These are phyloP conservation scores for Porpolomopsis calyptriformis DNA, from an alignment of 768 basidiomycete species.

Conservation along the genomic window DNA sequence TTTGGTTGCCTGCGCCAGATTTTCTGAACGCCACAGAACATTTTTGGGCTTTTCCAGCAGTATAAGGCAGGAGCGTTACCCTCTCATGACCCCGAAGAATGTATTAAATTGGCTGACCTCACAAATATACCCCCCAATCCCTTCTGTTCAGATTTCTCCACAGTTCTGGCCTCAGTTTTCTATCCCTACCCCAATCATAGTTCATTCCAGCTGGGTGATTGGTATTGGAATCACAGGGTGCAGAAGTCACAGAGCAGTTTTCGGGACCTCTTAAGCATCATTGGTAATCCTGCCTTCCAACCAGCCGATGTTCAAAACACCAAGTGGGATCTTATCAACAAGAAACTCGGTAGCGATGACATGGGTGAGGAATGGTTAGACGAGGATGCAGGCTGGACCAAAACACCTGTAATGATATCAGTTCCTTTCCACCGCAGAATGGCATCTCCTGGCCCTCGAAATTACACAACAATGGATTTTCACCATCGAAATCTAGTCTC, in stretches of 20 bases:
- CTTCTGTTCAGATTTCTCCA: not conserved
- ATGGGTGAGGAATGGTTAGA: not conserved
- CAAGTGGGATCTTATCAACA: not conserved
- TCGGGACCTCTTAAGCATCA: not conserved
- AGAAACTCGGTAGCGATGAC: not conserved
- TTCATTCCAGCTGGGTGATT: slow-evolving; percentile 1
- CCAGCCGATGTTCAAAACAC: not conserved
- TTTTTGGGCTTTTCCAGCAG: not conserved
- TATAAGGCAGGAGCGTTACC: not conserved
- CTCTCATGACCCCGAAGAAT: not conserved
- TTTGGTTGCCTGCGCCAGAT: not conserved
- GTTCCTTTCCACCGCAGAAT: not conserved
- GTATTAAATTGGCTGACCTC: not conserved
- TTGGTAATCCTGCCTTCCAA: not conserved
- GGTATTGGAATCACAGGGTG: not conserved
- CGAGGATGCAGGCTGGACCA: slow-evolving; percentile 1
- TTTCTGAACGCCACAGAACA: not conserved
- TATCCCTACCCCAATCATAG: not conserved
- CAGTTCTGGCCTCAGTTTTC: no score
- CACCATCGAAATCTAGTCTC: slow-evolving; percentile 7
- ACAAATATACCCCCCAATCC: not conserved
- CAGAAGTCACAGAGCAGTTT: not conserved
- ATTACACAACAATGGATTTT: slow-evolving; percentile 4
- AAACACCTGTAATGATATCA: not conserved
- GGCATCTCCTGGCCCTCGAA: slow-evolving; percentile 1